Conservation (phyloP, 257 asterid genomes). For the Solanum commersonii region DNA sequence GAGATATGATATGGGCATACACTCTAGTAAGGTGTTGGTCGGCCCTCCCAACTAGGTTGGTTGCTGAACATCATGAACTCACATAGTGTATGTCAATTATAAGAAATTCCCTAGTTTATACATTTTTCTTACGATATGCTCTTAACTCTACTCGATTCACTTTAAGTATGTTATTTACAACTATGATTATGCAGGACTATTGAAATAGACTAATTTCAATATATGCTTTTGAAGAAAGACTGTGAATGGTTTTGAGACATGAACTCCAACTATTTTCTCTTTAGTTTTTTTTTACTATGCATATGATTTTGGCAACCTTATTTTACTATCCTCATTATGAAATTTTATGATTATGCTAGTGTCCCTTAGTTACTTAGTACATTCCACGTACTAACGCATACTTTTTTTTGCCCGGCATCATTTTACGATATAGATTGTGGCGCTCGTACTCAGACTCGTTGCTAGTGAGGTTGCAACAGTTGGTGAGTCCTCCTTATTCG, state of each 20-base stretch:
- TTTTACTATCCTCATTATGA: background rate
- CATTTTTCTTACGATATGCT: background rate
- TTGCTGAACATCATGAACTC: background rate
- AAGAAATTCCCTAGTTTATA: background rate
- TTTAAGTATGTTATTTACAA: background rate
- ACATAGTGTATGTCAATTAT: background rate
- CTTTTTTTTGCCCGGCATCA: background rate
- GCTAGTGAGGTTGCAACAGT: background rate
- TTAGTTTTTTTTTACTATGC: background rate
- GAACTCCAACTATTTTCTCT: background rate
- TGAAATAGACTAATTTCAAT: background rate
- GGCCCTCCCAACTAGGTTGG: background rate
- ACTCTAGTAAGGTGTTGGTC: background rate
- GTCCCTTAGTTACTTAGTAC: background rate
- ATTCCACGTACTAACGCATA: background rate
- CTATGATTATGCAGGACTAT: background rate
- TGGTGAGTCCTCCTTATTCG: background rate
- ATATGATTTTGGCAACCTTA: background rate
- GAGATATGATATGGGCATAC: background rate
- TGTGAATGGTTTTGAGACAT: no score
- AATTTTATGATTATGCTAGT: background rate
- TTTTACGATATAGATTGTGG: background rate
- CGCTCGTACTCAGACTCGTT: background rate
- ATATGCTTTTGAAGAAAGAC: background rate
- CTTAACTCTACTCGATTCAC: background rate